Base-by-base conservation (phyloP, 75 land plant species). In the Isoetes taiwanensis region DNA sequence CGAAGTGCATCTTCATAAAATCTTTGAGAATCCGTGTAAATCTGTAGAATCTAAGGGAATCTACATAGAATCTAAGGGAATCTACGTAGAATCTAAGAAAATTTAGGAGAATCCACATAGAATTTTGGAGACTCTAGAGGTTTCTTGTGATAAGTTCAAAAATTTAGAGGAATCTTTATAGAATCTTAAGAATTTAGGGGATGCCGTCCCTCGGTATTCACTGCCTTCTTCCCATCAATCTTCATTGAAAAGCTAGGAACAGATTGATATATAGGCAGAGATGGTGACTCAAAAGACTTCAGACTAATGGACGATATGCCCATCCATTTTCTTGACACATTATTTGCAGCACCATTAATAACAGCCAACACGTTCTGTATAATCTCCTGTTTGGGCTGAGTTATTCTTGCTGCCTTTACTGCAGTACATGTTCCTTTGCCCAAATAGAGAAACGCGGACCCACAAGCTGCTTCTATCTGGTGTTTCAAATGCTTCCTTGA, bases 251-350 rank as follows among this genome's bases (percentile, higher is more conserved):
- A 4, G 0, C 68, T 75, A 4, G 77, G 80, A 31, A 70, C 9
- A 3, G 72, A 59, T 59, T 82, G 81, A 59, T 90, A 89, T 23
- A 89, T 31, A 0, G 90, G 96, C 35, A 89, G 67, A 1, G 85
- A 78, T 30, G 81, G 9, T 1, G 85, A 84, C 52, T 89, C 85
- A 39, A 57, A 5, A 17, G 80, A 37, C 62, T 89, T 89, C 61
- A 89, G 41, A 55, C 77, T 79, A 26, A 84, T 41, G 1, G 86
- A 68, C 66, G 78, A 40, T 12, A 89, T 68, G 55, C 70, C 72
- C 5, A 38, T 52, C 96, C 90, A 89, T 61, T 79, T 77, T 68
- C 59, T 72, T 0, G 90, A 85, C 30, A 89, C 71, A 8, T 43
- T 19, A 54, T 61, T 57, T 0, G 69, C 85, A 27, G 70, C 62